phyloP scores from a whole-genome alignment of 768 basidiomycete species.

The Leccinum subgranulosum region DNA sequence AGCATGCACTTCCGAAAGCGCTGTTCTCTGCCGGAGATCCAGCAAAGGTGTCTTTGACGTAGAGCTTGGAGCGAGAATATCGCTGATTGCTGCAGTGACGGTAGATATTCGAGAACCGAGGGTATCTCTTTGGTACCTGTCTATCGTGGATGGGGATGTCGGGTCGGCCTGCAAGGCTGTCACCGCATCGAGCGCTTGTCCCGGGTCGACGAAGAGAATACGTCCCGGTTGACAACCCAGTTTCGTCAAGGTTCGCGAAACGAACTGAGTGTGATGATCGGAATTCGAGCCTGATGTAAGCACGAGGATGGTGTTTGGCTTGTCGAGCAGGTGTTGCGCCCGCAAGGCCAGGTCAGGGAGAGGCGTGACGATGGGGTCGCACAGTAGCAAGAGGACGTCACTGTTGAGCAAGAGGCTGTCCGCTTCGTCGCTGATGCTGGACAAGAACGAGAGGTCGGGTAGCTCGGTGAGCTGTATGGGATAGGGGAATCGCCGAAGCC shows the following conservation, averaged over 20 bases:
- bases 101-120: conserved; percentile 55
- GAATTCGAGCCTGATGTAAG: conserved; percentile 31
- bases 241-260: conserved; percentile 21
- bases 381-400: conserved; percentile 63
- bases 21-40: conserved; percentile 35
- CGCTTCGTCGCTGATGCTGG: conserved; percentile 12
- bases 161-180: conserved; percentile 44
- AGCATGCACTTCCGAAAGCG: conserved; percentile 37
- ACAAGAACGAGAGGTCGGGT: conserved; percentile 17
- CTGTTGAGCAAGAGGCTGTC: conserved; percentile 35
- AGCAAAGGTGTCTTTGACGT: conserved; percentile 8
- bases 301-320: conserved; percentile 45
- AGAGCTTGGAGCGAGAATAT: conserved; percentile 9
- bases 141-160: conserved; percentile 47
- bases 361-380: conserved; percentile 56
- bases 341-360: conserved; percentile 35
- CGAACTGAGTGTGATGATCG: conserved; percentile 11
- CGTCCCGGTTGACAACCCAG: conserved; percentile 26
- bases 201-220: conserved; percentile 53
- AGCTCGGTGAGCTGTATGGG: conserved; percentile 48
- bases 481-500: conserved; percentile 53
- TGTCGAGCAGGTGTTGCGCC: conserved; percentile 26
- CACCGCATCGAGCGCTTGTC: conserved; percentile 55
- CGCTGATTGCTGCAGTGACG: conserved; percentile 40
- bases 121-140: conserved; percentile 63